A percentile compares a stretch with the other conserved stretches of the same genome.
phyloP scores from a whole-genome alignment of 2,329 filamentous ascomycete genomes.

The Colletotrichum sp. region DNA sequence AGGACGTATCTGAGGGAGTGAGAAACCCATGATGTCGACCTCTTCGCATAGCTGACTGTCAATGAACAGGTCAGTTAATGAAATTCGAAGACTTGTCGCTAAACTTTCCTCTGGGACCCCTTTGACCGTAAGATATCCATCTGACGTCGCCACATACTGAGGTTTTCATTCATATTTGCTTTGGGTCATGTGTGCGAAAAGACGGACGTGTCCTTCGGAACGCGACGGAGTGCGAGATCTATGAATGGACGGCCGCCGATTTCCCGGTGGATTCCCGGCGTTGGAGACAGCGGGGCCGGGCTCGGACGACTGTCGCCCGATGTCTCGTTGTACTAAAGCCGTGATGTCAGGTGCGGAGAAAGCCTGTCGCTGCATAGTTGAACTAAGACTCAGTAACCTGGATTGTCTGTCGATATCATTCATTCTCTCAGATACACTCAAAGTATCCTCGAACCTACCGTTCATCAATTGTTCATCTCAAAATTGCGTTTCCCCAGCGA shows the following conservation, averaged over 20 bases:
- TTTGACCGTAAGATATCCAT: neutral
- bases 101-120: neutral
- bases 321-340: neutral
- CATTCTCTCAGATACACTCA: neutral
- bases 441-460: neutral
- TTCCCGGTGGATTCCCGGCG: conserved; percentile 21
- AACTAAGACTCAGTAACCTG: neutral
- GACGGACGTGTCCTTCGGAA: neutral
- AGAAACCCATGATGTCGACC: neutral
- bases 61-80: neutral
- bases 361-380: neutral
- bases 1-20: neutral
- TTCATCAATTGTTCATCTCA: neutral
- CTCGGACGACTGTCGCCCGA: neutral
- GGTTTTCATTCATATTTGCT: neutral
- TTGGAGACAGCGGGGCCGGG: neutral
- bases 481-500: neutral
- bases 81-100: neutral
- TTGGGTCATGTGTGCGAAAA: neutral
- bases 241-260: neutral
- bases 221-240: neutral
- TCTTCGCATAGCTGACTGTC: neutral
- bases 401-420: neutral
- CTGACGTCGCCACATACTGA: neutral
- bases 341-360: neutral